These are phyloP conservation scores for Ophiostoma fasciatum DNA, from an alignment of 2,329 filamentous ascomycete species.

Conservation along the genomic window DNA sequence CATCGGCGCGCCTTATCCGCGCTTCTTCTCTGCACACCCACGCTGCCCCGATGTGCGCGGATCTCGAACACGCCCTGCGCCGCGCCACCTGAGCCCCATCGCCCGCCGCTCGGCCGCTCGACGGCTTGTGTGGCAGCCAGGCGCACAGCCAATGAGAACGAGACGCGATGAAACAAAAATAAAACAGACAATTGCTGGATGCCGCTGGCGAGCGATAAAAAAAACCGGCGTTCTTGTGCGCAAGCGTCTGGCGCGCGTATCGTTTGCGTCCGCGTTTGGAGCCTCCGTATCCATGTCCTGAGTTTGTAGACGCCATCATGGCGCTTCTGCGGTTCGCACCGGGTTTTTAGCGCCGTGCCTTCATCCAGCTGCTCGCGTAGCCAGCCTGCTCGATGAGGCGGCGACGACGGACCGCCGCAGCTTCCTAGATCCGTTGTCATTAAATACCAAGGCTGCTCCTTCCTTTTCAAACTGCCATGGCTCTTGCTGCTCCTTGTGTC, in stretches of 20 bases:
- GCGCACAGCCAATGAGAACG: neutral
- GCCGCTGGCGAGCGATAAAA: neutral
- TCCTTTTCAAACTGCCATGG: neutral
- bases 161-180: neutral
- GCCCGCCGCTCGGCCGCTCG: no score
- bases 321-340: conserved; percentile 5
- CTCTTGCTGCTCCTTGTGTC: no score
- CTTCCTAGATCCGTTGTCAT: conserved; percentile 4
- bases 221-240: neutral
- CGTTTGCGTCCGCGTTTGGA: neutral
- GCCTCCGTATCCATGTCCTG: neutral
- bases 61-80: no score
- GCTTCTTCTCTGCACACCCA: no score
- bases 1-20: conserved; percentile 1
- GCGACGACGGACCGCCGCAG: neutral
- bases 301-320: conserved; percentile 6
- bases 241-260: neutral
- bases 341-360: conserved; percentile 1
- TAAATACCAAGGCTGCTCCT: conserved; percentile 1
- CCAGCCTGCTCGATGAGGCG: conserved; percentile 2
- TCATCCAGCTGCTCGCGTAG: neutral
- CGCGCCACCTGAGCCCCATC: no score
- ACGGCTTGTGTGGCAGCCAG: no score
- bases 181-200: neutral
- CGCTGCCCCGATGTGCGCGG: no score